Base-by-base conservation (phyloP, 1,139 yeast species). In the Lodderomyces parapsilosis region DNA sequence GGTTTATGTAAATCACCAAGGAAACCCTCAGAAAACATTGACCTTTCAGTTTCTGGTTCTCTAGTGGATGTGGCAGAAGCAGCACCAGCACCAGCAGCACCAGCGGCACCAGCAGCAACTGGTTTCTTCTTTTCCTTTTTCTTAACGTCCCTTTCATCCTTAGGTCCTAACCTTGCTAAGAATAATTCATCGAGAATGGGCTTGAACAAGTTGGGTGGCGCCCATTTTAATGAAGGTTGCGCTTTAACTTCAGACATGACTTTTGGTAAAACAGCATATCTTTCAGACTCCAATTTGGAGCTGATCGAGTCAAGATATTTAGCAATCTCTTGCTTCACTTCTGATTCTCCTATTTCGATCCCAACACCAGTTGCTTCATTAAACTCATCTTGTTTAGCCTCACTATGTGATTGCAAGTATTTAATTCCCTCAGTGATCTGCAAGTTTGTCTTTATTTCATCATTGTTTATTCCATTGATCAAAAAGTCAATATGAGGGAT, bases 1-100 rank as follows among this genome's bases (percentile, higher is more conserved):
- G 96, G 89, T 62, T 88, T 87, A 67, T 94, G 99, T 56, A 94
- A 74, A 48, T 88, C 96, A 36, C 98, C 99, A 46, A 94, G 74
- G 69, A 93, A 94, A 8, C 99, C 99, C 65, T 93, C 98, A 14
- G 83, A 73, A 60, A 91, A 94, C 96, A 94, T 91, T 38, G 93
- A 81, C 63, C 95, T 76, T 49, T 74, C 74, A 5, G 57, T 58
- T n/a, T 58, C 66, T 11, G 17, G 27, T 10, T 58, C 60, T 6
- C 60, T 59, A 38, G 59, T 54, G 2, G 49, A 55, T 6, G 56
- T 48, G 9, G 56, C 52, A 13, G 55, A 56, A 2, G 58, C 50
- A 6, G 58, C 43, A 31, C 55, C 50, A 44, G 57, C 57, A 48
- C 76, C 74, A 6, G 24, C 18, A 13, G 49, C 56, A 6, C 56